Evolutionary conservation across 2,329 filamentous ascomycete species (phyloP).

Genomic region (Neurospora sp.): DNA sequence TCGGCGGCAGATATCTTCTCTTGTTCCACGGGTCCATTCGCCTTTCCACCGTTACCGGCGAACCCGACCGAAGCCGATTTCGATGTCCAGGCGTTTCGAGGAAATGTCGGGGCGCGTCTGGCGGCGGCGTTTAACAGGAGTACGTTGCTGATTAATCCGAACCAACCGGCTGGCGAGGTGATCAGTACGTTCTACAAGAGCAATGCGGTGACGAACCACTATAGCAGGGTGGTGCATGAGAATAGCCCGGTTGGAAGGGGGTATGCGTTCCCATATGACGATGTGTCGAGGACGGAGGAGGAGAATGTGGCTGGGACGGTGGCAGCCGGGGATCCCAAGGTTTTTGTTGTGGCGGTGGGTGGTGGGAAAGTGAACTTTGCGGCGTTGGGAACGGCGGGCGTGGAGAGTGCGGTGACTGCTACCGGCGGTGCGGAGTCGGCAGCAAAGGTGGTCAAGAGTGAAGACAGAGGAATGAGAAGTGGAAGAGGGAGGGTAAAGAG

Average conservation of each 20-base stretch:
- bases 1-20: constrained; percentile 40
- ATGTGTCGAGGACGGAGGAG: constrained; percentile 47
- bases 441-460: background rate
- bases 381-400: constrained; percentile 32
- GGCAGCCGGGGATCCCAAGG: constrained; percentile 42
- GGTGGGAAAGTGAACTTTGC: constrained; percentile 57
- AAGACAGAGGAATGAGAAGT: background rate
- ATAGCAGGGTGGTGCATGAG: constrained; percentile 54
- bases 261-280: constrained; percentile 65
- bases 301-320: constrained; percentile 54
- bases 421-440: background rate
- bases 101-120: constrained; percentile 62
- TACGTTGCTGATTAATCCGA: constrained; percentile 47
- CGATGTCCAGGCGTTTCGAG: constrained; percentile 13
- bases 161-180: constrained; percentile 42
- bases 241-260: constrained; percentile 49
- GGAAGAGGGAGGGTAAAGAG: background rate
- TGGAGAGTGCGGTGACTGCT: background rate
- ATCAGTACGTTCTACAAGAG: constrained; percentile 43
- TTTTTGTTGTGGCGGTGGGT: constrained; percentile 49
- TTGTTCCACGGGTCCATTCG: constrained; percentile 49
- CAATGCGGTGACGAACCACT: constrained; percentile 50
- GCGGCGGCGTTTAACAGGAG: constrained; percentile 67
- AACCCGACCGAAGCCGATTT: constrained; percentile 31
- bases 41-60: constrained; percentile 24